phyloP scores from a whole-genome alignment of 1,284 basidiomycete species.

The Papiliotrema nemorosa region DNA sequence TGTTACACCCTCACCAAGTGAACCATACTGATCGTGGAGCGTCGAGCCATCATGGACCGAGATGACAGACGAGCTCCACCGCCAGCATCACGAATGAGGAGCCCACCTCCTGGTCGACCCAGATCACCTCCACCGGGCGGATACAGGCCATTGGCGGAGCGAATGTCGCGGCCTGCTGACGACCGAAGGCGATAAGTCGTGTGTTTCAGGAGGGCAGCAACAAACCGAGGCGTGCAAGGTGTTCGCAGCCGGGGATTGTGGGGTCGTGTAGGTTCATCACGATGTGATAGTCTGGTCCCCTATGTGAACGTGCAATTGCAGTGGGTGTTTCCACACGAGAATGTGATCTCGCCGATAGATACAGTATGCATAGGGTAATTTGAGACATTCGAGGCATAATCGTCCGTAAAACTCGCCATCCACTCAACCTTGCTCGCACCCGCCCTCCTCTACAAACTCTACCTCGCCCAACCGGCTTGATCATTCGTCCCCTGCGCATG shows the following conservation, averaged over 20 bases:
- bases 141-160: neutral
- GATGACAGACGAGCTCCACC: neutral
- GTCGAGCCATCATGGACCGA: neutral
- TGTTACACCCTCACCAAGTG: neutral
- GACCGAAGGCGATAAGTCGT: too few relatives aligned
- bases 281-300: too few relatives aligned
- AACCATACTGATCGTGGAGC: neutral
- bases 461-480: neutral
- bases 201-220: too few relatives aligned
- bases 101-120: neutral
- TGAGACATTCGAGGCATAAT: neutral
- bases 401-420: neutral
- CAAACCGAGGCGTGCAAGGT: neutral
- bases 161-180: slow-evolving; percentile 6
- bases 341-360: neutral
- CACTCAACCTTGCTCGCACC: neutral
- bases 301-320: neutral
- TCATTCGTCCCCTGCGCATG: too few relatives aligned
- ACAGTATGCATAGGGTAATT: neutral
- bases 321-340: neutral
- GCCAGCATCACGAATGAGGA: neutral
- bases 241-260: neutral
- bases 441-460: neutral
- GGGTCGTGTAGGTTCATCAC: too few relatives aligned
- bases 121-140: neutral